A percentile compares a stretch with the other conserved stretches of the same genome.
Evolutionary conservation across 257 asterid species (phyloP).

Genomic region (Lithospermum erythrorhizon): DNA sequence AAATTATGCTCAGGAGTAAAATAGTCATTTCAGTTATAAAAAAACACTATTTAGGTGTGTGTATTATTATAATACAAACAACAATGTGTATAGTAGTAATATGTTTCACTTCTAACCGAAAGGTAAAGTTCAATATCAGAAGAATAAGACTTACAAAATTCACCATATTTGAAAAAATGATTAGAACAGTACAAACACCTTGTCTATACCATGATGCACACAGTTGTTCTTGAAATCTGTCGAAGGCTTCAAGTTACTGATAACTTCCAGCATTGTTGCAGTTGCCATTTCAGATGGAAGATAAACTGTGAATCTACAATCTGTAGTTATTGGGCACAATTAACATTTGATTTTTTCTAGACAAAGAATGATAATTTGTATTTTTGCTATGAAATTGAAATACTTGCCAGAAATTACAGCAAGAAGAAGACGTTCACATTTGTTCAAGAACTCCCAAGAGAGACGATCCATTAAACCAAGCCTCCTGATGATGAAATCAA

Average conservation of each 20-base stretch:
- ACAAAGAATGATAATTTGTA: not conserved
- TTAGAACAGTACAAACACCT: slow-evolving; percentile 38
- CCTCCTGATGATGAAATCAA: slow-evolving; percentile 33
- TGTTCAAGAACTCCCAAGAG: slow-evolving; percentile 29
- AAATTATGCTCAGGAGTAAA: too few species aligned
- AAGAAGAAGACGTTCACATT: slow-evolving; percentile 46
- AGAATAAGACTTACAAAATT: too few species aligned
- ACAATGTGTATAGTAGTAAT: too few species aligned
- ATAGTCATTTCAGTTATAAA: too few species aligned
- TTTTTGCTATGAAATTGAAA: not conserved
- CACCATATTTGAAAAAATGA: not conserved
- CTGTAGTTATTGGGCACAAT: slow-evolving; percentile 23
- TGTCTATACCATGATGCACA: slow-evolving; percentile 56
- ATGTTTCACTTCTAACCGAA: too few species aligned
- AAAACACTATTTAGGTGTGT: too few species aligned
- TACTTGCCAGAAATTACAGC: slow-evolving; percentile 34
- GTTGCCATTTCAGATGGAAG: slow-evolving; percentile 79
- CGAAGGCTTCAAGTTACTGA: slow-evolving; percentile 43
- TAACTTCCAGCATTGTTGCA: slow-evolving; percentile 62
- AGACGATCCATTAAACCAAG: slow-evolving; percentile 17
- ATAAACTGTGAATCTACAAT: slow-evolving; percentile 48
- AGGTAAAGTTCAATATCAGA: too few species aligned
- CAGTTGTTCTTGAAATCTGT: slow-evolving; percentile 43
- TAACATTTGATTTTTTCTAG: not conserved
- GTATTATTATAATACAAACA: too few species aligned